Base-by-base conservation (phyloP, 176 grass and related monocot species). In the Aegilops umbellulata region DNA sequence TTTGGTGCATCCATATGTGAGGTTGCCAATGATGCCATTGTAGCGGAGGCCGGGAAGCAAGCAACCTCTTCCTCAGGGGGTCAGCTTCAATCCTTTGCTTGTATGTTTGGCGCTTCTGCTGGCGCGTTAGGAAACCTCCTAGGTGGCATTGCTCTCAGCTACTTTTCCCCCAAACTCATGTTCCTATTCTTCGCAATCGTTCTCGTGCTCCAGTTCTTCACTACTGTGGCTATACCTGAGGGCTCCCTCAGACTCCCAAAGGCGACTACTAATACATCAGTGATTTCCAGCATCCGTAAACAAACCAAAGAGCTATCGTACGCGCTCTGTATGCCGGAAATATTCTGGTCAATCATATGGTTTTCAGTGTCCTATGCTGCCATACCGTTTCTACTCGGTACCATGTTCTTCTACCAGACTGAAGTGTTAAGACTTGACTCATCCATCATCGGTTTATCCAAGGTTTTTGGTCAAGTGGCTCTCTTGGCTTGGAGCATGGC, bases 401-500 rank as follows among this genome's bases (percentile, higher is more conserved):
- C 94, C 20, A 99, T 97, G 97, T 99, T 99, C 86, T 99, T 96
- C 82, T 99, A 97, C 68, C 94, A 99, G 77, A 99, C 97, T 73
- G 88, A 94, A 76, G 88, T 96, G 31, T 83, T 99, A 51, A 91
- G 77, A 38, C 90, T 99, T 7, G 88, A 96, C n/a, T 93, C 97
- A 10, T 99, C 94, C 2, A 58, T 96, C 61, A 91, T 99, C 4
- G 97, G 97, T 67, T 70, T 99, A 70, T 97, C 97, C 23, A 99
- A 93, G 89, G 97, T 97, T 36, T 91, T 97, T 58, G 97, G 97
- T 2, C 94, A 99, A 83, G 73, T 84, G 9, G 26, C 92, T 73
- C 88, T 97, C 10, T 79, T 99, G 80, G 85, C 86, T 60, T 99
- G 97, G 97, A 99, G 92, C 83, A 85, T 94, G 80, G 87, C 91